These are phyloP conservation scores for Areca catechu DNA, from an alignment of 176 grass and related monocot species.

Conservation along the genomic window DNA sequence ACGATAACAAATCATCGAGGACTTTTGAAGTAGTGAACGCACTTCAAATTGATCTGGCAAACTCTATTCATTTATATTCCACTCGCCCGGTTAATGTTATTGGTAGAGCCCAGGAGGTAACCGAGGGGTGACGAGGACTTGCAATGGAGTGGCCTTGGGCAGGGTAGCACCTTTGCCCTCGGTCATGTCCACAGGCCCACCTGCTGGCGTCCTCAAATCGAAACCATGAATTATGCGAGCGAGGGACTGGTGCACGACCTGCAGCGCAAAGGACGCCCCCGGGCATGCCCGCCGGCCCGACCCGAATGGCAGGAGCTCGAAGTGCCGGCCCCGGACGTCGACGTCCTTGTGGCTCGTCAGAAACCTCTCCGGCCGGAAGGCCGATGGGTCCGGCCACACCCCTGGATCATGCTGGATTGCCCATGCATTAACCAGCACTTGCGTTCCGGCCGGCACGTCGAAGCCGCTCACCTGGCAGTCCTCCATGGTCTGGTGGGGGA, in stretches of 20 bases:
- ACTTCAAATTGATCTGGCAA: too few relatives aligned
- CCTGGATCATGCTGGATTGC: constrained; percentile 49
- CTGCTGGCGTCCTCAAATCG: constrained; percentile 5
- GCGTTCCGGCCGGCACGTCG: constrained; percentile 23
- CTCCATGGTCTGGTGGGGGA: constrained; percentile 41
- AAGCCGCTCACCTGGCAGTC: constrained; percentile 36
- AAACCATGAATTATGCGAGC: constrained; percentile 36
- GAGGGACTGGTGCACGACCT: constrained; percentile 32
- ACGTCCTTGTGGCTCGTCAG: background rate
- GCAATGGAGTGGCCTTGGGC: too few relatives aligned
- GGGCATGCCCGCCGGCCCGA: constrained; percentile 48
- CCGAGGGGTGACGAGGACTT: too few relatives aligned
- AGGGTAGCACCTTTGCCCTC: too few relatives aligned
- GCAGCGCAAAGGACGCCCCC: constrained; percentile 34
- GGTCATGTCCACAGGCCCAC: too few relatives aligned
- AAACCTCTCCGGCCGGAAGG: constrained; percentile 49
- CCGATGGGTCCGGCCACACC: constrained; percentile 24
- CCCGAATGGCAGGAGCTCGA: constrained; percentile 57
- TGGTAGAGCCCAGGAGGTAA: too few relatives aligned
- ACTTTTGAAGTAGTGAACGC: too few relatives aligned
- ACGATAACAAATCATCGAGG: too few relatives aligned
- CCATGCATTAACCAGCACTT: constrained; percentile 35
- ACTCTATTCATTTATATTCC: too few relatives aligned
- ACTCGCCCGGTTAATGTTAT: too few relatives aligned
- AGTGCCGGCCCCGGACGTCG: constrained; percentile 25